phyloP scores from a whole-genome alignment of 2,329 filamentous ascomycete species.

The Penicillium sp. region DNA sequence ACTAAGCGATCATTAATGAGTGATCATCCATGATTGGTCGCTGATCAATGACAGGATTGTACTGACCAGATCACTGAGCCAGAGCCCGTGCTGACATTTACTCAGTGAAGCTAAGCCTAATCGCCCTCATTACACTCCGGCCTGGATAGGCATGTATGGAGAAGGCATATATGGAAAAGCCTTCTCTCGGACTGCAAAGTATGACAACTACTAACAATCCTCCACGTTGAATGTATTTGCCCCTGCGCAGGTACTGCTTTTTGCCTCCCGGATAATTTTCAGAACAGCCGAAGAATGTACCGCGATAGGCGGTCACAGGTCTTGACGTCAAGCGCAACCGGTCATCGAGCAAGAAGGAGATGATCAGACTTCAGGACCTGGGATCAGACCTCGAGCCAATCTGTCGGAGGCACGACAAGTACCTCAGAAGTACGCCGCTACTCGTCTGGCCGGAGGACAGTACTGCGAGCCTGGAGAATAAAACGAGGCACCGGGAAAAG shows the following conservation, averaged over 20 bases:
- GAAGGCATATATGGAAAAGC: background rate
- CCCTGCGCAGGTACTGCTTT: background rate
- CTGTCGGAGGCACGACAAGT: background rate
- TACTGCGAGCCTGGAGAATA: background rate
- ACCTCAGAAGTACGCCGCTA: background rate
- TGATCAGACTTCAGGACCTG: constrained; percentile 14
- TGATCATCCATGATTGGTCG: no score
- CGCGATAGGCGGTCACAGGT: constrained; percentile 5
- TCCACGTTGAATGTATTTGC: background rate
- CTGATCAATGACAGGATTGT: no score
- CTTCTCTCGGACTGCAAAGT: background rate
- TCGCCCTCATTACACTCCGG: no score
- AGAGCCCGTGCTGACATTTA: no score
- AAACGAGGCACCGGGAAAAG: background rate
- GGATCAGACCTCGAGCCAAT: constrained; percentile 26
- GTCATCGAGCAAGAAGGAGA: constrained; percentile 14
- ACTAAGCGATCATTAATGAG: no score
- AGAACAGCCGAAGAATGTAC: constrained; percentile 20
- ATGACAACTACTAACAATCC: background rate
- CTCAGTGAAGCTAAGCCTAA: no score
- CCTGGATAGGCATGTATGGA: no score
- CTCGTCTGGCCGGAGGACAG: background rate
- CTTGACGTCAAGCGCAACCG: constrained; percentile 27
- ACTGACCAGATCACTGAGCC: no score
- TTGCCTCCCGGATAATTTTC: constrained; percentile 7